These are phyloP conservation scores for Tricholoma matsutake DNA, from an alignment of 768 basidiomycete genomes.

Conservation along the genomic window DNA sequence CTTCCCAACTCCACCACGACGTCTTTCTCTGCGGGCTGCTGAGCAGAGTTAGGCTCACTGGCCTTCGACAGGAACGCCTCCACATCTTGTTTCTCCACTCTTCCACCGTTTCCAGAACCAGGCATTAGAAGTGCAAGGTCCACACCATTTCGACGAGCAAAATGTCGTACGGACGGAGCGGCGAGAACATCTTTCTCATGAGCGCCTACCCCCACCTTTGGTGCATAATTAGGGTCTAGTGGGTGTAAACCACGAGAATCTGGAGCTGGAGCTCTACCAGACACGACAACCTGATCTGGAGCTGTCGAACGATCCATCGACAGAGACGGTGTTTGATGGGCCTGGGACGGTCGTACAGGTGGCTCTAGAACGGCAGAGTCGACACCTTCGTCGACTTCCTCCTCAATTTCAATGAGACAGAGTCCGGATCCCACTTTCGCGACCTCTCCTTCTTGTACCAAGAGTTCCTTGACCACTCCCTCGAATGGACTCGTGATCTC, in stretches of 20 bases:
- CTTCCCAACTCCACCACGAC: conserved; percentile 68
- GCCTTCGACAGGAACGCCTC: conserved; percentile 49
- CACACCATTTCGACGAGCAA: conserved; percentile 63
- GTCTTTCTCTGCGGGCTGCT: conserved; percentile 35
- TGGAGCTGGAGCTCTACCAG: conserved; percentile 10
- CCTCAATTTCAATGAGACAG: conserved; percentile 80
- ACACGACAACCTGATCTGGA: background rate
- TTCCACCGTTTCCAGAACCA: conserved; percentile 71
- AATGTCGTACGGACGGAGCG: conserved; percentile 74
- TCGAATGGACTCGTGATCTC: conserved; percentile 89
- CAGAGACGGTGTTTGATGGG: background rate
- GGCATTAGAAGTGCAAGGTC: conserved; percentile 55
- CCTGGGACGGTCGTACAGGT: conserved; percentile 9
- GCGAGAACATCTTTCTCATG: conserved; percentile 49
- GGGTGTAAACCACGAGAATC: conserved; percentile 45
- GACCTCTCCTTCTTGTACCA: conserved; percentile 78
- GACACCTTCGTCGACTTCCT: conserved; percentile 35
- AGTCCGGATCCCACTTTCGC: conserved; percentile 80
- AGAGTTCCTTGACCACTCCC: conserved; percentile 66
- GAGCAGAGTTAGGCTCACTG: conserved; percentile 13
- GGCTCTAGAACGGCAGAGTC: conserved; percentile 9
- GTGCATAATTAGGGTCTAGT: conserved; percentile 54
- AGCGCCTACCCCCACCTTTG: conserved; percentile 5
- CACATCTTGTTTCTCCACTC: conserved; percentile 74
- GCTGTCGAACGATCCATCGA: background rate